Conservation (phyloP, 2,329 filamentous ascomycete species). For the Trichoderma koningiopsis region DNA sequence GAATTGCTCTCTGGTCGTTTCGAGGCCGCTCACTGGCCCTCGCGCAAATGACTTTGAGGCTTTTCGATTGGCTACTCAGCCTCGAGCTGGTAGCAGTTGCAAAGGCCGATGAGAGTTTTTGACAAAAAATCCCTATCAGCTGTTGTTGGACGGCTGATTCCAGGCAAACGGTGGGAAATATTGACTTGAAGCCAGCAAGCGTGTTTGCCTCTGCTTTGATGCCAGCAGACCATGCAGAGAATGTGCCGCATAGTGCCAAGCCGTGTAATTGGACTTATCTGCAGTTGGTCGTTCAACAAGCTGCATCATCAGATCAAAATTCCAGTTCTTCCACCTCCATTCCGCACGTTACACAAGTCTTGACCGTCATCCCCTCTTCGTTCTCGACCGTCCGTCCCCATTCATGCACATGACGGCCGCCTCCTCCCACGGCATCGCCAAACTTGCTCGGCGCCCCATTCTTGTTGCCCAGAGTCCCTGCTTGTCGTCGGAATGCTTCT, state of each 20-base stretch:
- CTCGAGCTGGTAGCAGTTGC: background rate
- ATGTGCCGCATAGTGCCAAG: background rate
- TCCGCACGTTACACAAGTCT: constrained; percentile 75
- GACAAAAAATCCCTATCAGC: background rate
- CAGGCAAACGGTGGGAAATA: background rate
- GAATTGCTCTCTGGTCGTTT: background rate
- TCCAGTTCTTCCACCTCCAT: constrained; percentile 80
- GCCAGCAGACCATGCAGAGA: background rate
- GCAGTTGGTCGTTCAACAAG: background rate
- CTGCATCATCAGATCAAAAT: constrained; percentile 49
- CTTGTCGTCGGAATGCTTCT: constrained; percentile 79
- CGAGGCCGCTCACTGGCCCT: background rate
- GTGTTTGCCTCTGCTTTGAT: background rate
- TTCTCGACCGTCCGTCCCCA: constrained; percentile 74
- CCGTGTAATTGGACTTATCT: background rate
- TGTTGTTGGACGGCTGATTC: background rate
- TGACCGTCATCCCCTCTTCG: constrained; percentile 73
- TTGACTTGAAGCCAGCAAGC: background rate
- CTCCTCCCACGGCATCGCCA: constrained; percentile 72
- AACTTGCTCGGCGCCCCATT: constrained; percentile 59
- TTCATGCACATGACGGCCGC: constrained; percentile 81
- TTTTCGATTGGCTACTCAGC: background rate
- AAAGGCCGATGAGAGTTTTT: background rate
- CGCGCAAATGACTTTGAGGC: background rate
- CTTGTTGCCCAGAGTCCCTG: constrained; percentile 59